Conservation (phyloP, 139 green algal genomes). For the Picocystis salinarum region DNA sequence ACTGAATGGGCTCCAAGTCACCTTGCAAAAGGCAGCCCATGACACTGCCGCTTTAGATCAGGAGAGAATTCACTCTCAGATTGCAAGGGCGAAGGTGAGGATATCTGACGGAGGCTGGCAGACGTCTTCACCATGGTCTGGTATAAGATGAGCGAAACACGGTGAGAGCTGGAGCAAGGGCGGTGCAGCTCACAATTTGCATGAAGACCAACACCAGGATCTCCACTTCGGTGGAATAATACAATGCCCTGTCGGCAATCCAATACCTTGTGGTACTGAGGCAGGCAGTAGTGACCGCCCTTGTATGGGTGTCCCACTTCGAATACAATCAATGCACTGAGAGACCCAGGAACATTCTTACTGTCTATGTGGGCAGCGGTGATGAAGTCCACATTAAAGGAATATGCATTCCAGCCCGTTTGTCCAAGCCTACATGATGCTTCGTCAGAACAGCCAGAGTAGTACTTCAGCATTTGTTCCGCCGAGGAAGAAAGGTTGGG, state of each 20-base stretch:
- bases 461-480: too few species aligned
- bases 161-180: not conserved
- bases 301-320: slow-evolving; percentile 11
- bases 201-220: slow-evolving; percentile 6
- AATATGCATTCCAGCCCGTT: slow-evolving; percentile 17
- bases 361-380: slow-evolving; percentile 17
- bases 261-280: slow-evolving; percentile 13
- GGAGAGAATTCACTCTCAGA: too few species aligned
- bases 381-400: slow-evolving; percentile 18
- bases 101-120: too few species aligned
- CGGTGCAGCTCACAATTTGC: not conserved
- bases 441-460: too few species aligned
- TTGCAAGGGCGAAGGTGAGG: too few species aligned
- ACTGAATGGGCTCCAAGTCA: too few species aligned
- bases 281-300: slow-evolving; percentile 18
- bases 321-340: slow-evolving; percentile 16
- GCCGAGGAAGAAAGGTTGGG: too few species aligned
- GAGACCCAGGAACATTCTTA: slow-evolving; percentile 18
- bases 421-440: slow-evolving; percentile 4
- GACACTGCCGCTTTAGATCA: too few species aligned
- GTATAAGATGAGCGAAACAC: slow-evolving; percentile 15
- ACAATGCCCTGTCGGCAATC: slow-evolving; percentile 15
- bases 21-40: too few species aligned
- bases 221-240: slow-evolving; percentile 18
- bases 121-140: too few species aligned